Percentiles rank a stretch among this genome's conserved stretches.
Conservation (phyloP, 345 rosid species). For the Brassica nigra region DNA sequence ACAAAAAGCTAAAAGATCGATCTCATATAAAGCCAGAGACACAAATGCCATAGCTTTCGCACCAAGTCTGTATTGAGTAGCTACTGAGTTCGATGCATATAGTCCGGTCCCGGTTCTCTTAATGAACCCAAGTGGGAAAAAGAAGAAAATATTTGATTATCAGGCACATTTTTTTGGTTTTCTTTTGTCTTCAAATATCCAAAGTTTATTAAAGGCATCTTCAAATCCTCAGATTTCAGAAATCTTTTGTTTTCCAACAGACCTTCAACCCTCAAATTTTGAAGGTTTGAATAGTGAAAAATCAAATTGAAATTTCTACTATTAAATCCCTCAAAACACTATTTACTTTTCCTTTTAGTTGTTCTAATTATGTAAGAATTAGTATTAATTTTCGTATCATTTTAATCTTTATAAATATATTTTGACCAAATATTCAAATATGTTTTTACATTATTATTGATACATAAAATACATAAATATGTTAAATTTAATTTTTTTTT, state of each 20-base stretch:
- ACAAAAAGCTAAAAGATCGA: conserved; percentile 7
- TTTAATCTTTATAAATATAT: neutral
- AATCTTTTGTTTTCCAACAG: too few species aligned
- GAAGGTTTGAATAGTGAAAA: too few species aligned
- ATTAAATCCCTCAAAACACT: neutral
- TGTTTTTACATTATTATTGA: too few species aligned
- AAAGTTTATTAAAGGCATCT: too few species aligned
- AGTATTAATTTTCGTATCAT: too few species aligned
- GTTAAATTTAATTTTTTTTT: too few species aligned
- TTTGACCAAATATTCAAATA: neutral
- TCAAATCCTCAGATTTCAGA: too few species aligned
- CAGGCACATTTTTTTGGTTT: too few species aligned
- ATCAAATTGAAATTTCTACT: neutral
- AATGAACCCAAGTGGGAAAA: neutral
- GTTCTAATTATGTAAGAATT: too few species aligned
- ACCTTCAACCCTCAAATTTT: too few species aligned
- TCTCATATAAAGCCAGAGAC: conserved; percentile 23
- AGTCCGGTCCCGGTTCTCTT: conserved; percentile 2
- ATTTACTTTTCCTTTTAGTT: neutral
- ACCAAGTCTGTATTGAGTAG: conserved; percentile 9
- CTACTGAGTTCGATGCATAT: conserved; percentile 21
- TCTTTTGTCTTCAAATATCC: too few species aligned
- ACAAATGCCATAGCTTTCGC: conserved; percentile 34
- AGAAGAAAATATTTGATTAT: too few species aligned
- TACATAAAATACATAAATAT: neutral